Conservation (phyloP, 129 eudicot genomes). For the Gnaphalium uliginosum region DNA sequence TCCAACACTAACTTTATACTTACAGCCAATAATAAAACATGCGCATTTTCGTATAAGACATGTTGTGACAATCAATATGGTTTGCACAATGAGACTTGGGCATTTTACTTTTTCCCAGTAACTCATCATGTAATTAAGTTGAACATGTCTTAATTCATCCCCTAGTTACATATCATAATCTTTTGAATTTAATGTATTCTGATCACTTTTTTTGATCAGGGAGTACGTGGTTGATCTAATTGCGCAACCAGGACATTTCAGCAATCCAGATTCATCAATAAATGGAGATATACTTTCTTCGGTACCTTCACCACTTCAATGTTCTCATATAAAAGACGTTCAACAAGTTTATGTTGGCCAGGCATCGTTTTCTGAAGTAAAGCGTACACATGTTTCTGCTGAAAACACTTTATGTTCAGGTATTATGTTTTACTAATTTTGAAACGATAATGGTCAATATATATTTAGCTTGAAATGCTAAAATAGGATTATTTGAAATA, state of each 20-base stretch:
- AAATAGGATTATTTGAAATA: neutral
- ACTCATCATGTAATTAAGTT: neutral
- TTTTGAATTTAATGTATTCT: neutral
- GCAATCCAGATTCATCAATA: constrained; percentile 81
- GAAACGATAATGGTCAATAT: neutral
- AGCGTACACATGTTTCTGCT: constrained; percentile 16
- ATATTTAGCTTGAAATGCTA: constrained; percentile 12
- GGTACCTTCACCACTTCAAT: constrained; percentile 77
- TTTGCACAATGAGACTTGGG: neutral
- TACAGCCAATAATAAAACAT: neutral
- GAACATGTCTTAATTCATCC: neutral
- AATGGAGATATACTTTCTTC: constrained; percentile 63
- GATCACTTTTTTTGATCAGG: constrained; percentile 37
- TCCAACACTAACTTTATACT: constrained; percentile 12
- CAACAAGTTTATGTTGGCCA: constrained; percentile 48
- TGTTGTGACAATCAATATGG: neutral
- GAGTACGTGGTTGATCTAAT: constrained; percentile 88
- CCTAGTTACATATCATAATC: neutral
- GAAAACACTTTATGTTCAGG: constrained; percentile 18
- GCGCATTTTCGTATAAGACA: neutral
- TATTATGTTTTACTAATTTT: constrained; percentile 4
- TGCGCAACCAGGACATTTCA: constrained; percentile 73
- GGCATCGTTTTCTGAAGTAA: constrained; percentile 39
- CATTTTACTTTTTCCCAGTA: neutral
- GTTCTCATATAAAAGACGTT: constrained; percentile 60